Conservation (phyloP, 148 eudicot species). For the Beta vulgaris region DNA sequence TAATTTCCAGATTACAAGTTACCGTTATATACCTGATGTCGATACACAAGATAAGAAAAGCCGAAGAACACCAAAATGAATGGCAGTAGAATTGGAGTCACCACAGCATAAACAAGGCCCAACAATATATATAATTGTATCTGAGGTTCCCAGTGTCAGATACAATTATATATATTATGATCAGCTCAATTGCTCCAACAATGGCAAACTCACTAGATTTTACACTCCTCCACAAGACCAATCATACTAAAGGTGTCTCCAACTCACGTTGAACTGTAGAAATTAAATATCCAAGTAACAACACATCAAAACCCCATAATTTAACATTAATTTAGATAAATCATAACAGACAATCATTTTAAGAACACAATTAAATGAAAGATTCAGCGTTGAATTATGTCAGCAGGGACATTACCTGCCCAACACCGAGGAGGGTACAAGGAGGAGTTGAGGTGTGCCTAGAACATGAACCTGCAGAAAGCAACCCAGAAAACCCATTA, state of each 20-base stretch:
- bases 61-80: constrained; percentile 75
- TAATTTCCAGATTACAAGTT: background rate
- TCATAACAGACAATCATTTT: background rate
- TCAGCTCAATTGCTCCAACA: background rate
- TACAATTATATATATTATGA: background rate
- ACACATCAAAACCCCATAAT: background rate
- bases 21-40: constrained; percentile 64
- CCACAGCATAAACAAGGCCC: constrained; percentile 76
- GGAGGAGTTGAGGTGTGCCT: constrained; percentile 62
- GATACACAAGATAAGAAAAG: constrained; percentile 57
- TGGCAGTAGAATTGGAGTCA: constrained; percentile 72
- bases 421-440: constrained; percentile 73
- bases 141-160: constrained; percentile 75
- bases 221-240: background rate
- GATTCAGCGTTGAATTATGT: background rate
- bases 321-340: background rate
- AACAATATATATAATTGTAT: constrained; percentile 71
- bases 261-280: background rate
- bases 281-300: background rate
- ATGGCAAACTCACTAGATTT: background rate
- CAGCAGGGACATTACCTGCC: constrained; percentile 50
- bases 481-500: background rate
- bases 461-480: constrained; percentile 41
- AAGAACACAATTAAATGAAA: background rate
- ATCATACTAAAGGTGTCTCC: background rate